Percentiles rank a stretch among this genome's conserved stretches.
Evolutionary conservation across 192 early-diverging fungal genomes (phyloP).

Genomic region (Podila clonocystis): DNA sequence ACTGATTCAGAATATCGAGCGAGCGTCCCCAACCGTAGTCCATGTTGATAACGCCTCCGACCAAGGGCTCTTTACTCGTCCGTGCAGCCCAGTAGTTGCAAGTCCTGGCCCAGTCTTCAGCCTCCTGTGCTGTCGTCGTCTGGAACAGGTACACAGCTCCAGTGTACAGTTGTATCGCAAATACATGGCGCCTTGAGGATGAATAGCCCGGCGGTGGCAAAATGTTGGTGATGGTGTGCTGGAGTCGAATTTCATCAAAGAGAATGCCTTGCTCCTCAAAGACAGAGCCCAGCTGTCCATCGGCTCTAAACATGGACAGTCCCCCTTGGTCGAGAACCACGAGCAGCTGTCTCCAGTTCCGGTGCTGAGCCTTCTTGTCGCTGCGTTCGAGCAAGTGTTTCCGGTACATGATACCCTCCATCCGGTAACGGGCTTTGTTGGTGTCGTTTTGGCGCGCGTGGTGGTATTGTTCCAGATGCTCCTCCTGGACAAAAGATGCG

Average conservation of each 20-base stretch:
- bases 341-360: slow-evolving; percentile 87
- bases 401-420: slow-evolving; percentile 85
- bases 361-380: slow-evolving; percentile 83
- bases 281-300: slow-evolving; percentile 36
- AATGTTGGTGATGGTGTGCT: slow-evolving; percentile 86
- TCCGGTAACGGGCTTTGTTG: slow-evolving; percentile 52
- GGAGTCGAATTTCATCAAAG: slow-evolving; percentile 63
- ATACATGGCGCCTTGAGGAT: slow-evolving; percentile 78
- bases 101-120: slow-evolving; percentile 86
- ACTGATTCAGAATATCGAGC: slow-evolving; percentile 32
- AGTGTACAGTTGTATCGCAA: slow-evolving; percentile 84
- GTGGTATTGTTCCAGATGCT: slow-evolving; percentile 13
- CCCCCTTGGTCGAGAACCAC: slow-evolving; percentile 79
- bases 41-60: slow-evolving; percentile 88
- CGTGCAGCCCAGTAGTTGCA: slow-evolving; percentile 97
- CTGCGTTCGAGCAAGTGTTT: slow-evolving; percentile 85
- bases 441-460: slow-evolving; percentile 5
- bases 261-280: slow-evolving; percentile 51
- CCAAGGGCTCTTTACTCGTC: slow-evolving; percentile 88
- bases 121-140: slow-evolving; percentile 69
- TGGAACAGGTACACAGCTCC: slow-evolving; percentile 95
- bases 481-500: neutral
- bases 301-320: slow-evolving; percentile 85
- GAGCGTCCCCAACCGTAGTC: slow-evolving; percentile 92
- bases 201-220: slow-evolving; percentile 90